phyloP scores from a whole-genome alignment of 208 protist species.

The Endotrypanum monterogeii region DNA sequence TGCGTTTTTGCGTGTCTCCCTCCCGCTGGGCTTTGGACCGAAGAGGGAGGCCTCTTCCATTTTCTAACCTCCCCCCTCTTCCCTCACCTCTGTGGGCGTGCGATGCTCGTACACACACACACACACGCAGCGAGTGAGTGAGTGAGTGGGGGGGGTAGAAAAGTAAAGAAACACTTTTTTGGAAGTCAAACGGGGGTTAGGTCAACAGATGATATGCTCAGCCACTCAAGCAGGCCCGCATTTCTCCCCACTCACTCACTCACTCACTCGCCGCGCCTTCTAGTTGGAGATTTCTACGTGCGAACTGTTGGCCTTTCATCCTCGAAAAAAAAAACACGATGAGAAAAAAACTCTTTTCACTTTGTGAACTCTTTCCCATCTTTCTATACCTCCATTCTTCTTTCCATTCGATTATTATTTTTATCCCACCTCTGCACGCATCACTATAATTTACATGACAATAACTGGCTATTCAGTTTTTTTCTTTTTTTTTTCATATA shows the following conservation, averaged over 20 bases:
- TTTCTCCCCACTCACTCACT: not conserved
- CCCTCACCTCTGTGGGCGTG: not conserved
- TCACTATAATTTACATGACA: not conserved
- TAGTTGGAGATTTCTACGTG: too few species aligned
- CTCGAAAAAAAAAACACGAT: too few species aligned
- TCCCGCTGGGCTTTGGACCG: not conserved
- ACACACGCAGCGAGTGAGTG: not conserved
- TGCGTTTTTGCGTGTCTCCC: not conserved
- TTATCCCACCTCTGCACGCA: not conserved
- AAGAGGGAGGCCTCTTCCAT: not conserved
- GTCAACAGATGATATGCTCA: too few species aligned
- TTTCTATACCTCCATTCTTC: too few species aligned
- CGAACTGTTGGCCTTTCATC: too few species aligned
- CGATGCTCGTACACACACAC: not conserved
- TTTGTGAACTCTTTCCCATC: too few species aligned
- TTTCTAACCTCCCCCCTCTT: not conserved
- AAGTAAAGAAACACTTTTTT: not conserved
- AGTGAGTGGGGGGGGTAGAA: not conserved
- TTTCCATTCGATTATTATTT: too few species aligned
- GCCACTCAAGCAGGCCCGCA: not conserved
- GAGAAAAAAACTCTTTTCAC: too few species aligned
- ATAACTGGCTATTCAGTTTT: too few species aligned
- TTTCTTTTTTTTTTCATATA: not conserved
- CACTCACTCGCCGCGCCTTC: not conserved
- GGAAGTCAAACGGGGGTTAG: too few species aligned